Base-by-base conservation (phyloP, 2,329 filamentous ascomycete species). In the Aphanoascus verrucosus region DNA sequence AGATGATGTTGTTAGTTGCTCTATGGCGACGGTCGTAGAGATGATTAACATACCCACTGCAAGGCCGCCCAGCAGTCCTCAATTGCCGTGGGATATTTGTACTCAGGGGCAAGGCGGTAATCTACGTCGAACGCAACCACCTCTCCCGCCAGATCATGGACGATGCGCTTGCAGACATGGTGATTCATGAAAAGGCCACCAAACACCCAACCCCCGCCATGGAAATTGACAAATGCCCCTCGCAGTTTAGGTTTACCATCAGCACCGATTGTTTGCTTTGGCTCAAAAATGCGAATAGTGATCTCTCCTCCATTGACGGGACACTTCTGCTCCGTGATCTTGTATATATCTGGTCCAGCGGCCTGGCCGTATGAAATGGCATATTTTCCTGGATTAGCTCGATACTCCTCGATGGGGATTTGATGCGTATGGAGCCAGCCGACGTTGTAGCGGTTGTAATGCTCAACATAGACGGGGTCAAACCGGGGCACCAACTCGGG, bases 101-200 rank as follows among this genome's bases (percentile, higher is more conserved):
- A 52, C 56, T 73, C 69, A 5, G 69, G 70, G 1, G 69, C 66
- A 37, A 72, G 61, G 31, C 69, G 65, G 53, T 74, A 74, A 54
- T 73, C 70, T 20, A 74, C 68, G 56, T 74, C 72, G 57, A 74
- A 71, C 1, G 62, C 69, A 14, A 74, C 70, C 41, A 69, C 56
- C 14, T 67, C 63, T n/a, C 68, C 64, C 14, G 69, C 64, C 31
- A 69, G 62, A 5, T 59, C 62, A 55, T 70, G 59, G 20, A 70
- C 67, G 11, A 74, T 53, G 17, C 63, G 62, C 57, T 73, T 72
- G 56, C 70, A 73, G 53, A 70, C 67, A 38, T 71, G 67, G 56
- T 70, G 65, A 44, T 73, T 70, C 1, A 59, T 60, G 3, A 56
- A 53, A 1, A 73, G 60, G 1, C 65, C 67, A 2, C 71, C 71